Base-by-base conservation (phyloP, 495 filamentous ascomycete genomes). In the Penicillium subrubescens region DNA sequence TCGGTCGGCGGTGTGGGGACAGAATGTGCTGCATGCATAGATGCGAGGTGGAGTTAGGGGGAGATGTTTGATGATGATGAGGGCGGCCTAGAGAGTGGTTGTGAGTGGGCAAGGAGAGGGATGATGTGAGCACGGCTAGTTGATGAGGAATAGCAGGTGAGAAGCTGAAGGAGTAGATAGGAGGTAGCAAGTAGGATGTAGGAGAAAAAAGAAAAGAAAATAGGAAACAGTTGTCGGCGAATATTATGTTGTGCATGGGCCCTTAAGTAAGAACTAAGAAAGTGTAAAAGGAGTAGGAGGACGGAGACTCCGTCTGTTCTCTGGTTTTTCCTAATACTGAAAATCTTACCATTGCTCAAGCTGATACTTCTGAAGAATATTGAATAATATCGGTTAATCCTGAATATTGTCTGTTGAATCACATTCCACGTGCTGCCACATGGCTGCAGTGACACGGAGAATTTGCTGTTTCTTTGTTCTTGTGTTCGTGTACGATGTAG, bases 11-110 rank as follows among this genome's bases (percentile, higher is more conserved):
- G 59, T 33, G 11, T 70, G 61, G 64, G 43, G 41, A 52, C 64
- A 67, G 61, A 10, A 57, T 19, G 35, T 70, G 17, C 44, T 70
- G 53, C 58, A 59, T 53, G 57, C 52, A 21, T 69, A 63, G 37
- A 25, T 19, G 8, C 10, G 23, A 17, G 25, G 7, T 15, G 8
- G 8, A 27, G 25, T 27, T n/a, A 0, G 5, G 48, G 12, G 14
- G 12, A n/a, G 5, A 21, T 31, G 7, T 7, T 31, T 0, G 25
- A 31, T 25, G 25, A 31, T 31, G 48, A 2, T n/a, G 46, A 25
- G 46, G 46, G 48, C 29, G 27, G 48, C 8, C 10, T 29, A 0
- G 15, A 3, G 29, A 7, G 21, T 29, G 14, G 14, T 14, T 4
- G 48, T 52, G 10, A 29, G 48, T 52, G 44, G n/a, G 23, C 8